Conservation (phyloP, 2,329 filamentous ascomycete genomes). For the Colletotrichum kahawae region DNA sequence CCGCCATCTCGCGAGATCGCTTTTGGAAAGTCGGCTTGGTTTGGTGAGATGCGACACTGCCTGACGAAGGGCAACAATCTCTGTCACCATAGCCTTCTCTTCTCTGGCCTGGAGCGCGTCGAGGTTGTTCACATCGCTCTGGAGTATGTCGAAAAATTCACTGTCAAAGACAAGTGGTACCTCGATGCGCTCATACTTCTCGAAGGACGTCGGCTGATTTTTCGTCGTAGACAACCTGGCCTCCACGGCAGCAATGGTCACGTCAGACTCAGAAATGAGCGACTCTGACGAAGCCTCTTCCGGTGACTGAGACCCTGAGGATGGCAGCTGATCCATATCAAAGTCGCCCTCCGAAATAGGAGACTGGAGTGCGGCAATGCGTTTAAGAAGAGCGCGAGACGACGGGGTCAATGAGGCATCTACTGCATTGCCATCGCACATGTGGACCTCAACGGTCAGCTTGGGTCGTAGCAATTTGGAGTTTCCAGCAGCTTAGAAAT, state of each 20-base stretch:
- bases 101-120: constrained; percentile 72
- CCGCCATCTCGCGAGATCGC: constrained; percentile 78
- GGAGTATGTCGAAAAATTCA: constrained; percentile 80
- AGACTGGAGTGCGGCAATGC: constrained; percentile 50
- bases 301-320: not conserved
- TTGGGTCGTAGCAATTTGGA: constrained; percentile 65
- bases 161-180: constrained; percentile 78
- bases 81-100: constrained; percentile 63
- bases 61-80: constrained; percentile 69
- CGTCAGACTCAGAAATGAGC: not conserved
- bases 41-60: constrained; percentile 69
- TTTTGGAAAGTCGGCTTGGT: constrained; percentile 65
- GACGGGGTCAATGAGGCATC: constrained; percentile 71
- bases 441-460: constrained; percentile 72
- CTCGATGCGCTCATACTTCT: constrained; percentile 56
- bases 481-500: constrained; percentile 37
- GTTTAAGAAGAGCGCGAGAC: constrained; percentile 68
- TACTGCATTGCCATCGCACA: constrained; percentile 69
- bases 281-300: not conserved
- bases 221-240: constrained; percentile 22
- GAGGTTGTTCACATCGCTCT: constrained; percentile 72
- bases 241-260: not conserved
- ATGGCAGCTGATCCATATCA: not conserved
- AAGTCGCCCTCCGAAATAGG: constrained; percentile 10
- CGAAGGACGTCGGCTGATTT: not conserved